Base-by-base conservation (phyloP, 345 rosid genomes). In the Citrus reticulata region DNA sequence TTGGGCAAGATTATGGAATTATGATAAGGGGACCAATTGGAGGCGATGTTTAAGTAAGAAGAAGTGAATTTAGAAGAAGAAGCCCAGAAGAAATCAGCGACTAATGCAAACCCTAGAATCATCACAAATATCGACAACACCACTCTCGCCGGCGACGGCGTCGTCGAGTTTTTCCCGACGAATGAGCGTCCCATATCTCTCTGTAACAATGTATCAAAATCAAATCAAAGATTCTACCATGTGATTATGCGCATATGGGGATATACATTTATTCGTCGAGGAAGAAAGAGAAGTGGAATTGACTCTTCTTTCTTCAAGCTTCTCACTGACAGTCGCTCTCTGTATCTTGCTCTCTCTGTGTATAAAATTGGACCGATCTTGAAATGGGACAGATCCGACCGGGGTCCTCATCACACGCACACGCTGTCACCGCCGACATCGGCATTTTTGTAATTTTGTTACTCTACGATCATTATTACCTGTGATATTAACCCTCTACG, bases 1-100 rank as follows among this genome's bases (percentile, higher is more conserved):
- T 70, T 24, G 68, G 85, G 81, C 42, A 86, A 25, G 67, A 84
- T 59, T 10, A 73, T 39, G 42, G 73, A 10, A 27, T 71, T 69
- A 66, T 70, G 70, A 54, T 46, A 16, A 75, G 83, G 70, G 51
- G 85, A 72, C 77, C 79, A 51, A 2, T 73, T 58, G 78, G 84
- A 27, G 17, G 64, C 66, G 68, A 62, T 72, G 37, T 80, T 40
- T 37, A 81, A 78, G 72, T 84, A 46, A 70, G 90, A 76, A 71
- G 89, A 77, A 4, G 68, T 63, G 85, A 89, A 88, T 27, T 80
- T 87, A 14, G 91, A 87, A 78, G 94, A 89, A 76, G 97, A 90
- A 72, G 94, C 97, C 97, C 99, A 93, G n/a, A 92, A 79, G 75
- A 89, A 90, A 84, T 93, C 91, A 6, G 91, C 91, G 57, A 93